Percentiles rank a stretch among this genome's conserved stretches.
phyloP scores from a whole-genome alignment of 768 basidiomycete genomes.

The Russula sp. region DNA sequence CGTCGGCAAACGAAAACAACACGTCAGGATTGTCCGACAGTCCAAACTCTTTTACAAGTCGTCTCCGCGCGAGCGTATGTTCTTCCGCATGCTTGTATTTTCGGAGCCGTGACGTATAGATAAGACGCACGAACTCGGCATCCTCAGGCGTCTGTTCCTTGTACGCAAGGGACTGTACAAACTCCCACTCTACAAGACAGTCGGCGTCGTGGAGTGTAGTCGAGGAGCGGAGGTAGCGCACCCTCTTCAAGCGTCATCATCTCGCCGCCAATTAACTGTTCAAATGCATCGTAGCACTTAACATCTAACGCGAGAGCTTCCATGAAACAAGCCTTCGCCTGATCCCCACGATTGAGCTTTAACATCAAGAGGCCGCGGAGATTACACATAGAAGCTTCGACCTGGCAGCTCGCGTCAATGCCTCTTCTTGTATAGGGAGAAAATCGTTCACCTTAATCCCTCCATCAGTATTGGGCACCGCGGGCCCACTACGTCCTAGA shows the following conservation, averaged over 20 bases:
- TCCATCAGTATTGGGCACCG: slow-evolving; percentile 80
- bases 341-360: slow-evolving; percentile 84
- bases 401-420: slow-evolving; percentile 44
- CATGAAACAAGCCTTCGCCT: slow-evolving; percentile 93
- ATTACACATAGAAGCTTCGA: slow-evolving; percentile 97
- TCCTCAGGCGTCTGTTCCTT: slow-evolving; percentile 81
- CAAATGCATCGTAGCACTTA: slow-evolving; percentile 95
- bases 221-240: slow-evolving; percentile 36
- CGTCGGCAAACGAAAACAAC: slow-evolving; percentile 85
- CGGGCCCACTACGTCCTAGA: slow-evolving; percentile 59
- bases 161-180: slow-evolving; percentile 82
- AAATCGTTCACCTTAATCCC: slow-evolving; percentile 76
- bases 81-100: slow-evolving; percentile 86
- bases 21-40: slow-evolving; percentile 92
- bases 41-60: slow-evolving; percentile 79
- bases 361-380: slow-evolving; percentile 91
- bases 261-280: slow-evolving; percentile 83
- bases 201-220: not conserved
- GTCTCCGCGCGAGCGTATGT: slow-evolving; percentile 72
- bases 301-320: slow-evolving; percentile 93
- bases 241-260: slow-evolving; percentile 98
- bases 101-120: slow-evolving; percentile 87
- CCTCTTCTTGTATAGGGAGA: not conserved
- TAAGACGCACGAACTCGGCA: slow-evolving; percentile 86
- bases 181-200: slow-evolving; percentile 83